phyloP scores from a whole-genome alignment of 805 yeast genomes.

The Hermanozyma aechmeae region DNA sequence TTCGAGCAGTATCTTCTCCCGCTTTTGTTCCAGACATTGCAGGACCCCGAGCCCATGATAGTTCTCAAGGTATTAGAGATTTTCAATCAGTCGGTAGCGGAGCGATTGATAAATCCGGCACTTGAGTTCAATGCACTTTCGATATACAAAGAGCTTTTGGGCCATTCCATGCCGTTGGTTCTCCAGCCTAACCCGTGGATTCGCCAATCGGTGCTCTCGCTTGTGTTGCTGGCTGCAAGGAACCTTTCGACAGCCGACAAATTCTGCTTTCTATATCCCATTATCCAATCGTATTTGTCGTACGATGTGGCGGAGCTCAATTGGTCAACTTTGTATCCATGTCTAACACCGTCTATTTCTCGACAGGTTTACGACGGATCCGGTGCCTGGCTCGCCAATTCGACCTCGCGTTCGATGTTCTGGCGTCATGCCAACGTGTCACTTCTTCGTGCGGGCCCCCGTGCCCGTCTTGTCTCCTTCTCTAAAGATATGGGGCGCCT shows the following conservation, averaged over 20 bases:
- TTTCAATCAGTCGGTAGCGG: constrained; percentile 22
- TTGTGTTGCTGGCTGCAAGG: constrained; percentile 53
- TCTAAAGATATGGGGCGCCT: constrained; percentile 28
- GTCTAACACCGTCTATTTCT: constrained; percentile 59
- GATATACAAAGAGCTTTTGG: constrained; percentile 26
- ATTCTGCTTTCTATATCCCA: constrained; percentile 76
- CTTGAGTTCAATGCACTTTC: constrained; percentile 29
- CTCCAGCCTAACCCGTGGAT: constrained; percentile 87
- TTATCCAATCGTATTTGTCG: constrained; percentile 64
- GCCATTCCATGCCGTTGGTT: constrained; percentile 40
- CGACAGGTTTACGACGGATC: constrained; percentile 55
- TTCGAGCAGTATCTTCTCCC: constrained; percentile 87
- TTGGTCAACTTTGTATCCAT: constrained; percentile 58
- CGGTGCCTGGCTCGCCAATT: constrained; percentile 61
- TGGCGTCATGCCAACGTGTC: no score
- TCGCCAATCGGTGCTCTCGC: constrained; percentile 53
- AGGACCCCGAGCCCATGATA: constrained; percentile 78
- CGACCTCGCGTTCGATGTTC: constrained; percentile 56
- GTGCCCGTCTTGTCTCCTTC: constrained; percentile 17
- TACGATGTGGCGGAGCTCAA: constrained; percentile 66
- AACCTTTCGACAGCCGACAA: constrained; percentile 67
- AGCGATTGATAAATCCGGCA: constrained; percentile 23
- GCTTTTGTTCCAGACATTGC: constrained; percentile 67
- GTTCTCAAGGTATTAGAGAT: constrained; percentile 55
- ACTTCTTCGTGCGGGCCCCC: no score